Percentiles rank a stretch among this genome's conserved stretches.
phyloP scores from a whole-genome alignment of 1,139 yeast species.

The Waltiozyma sp. region DNA sequence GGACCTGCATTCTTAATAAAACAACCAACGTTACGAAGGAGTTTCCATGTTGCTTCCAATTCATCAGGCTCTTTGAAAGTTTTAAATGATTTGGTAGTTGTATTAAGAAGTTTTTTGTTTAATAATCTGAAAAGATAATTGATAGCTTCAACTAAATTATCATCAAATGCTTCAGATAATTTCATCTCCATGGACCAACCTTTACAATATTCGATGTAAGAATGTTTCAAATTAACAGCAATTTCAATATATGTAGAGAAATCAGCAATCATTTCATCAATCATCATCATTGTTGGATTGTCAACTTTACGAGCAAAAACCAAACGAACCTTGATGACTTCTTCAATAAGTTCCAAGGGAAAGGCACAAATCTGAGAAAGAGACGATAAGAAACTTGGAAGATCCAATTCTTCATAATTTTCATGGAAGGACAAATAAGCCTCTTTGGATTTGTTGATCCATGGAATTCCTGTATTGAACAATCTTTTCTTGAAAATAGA shows the following conservation, averaged over 20 bases:
- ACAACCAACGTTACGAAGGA: conserved; percentile 61
- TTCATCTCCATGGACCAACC: conserved; percentile 70
- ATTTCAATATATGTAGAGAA: conserved; percentile 67
- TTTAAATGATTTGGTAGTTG: conserved; percentile 62
- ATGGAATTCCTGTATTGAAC: conserved; percentile 28
- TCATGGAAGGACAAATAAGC: conserved; percentile 56
- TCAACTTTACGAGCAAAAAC: conserved; percentile 68
- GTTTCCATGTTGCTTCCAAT: conserved; percentile 67
- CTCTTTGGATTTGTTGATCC: conserved; percentile 67
- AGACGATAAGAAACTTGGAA: conserved; percentile 66
- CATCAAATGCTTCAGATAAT: conserved; percentile 62
- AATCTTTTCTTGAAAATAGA: conserved; percentile 44
- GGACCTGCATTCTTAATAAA: conserved; percentile 77
- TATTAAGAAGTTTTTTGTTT: conserved; percentile 67
- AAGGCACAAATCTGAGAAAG: conserved; percentile 57
- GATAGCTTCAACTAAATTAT: conserved; percentile 63
- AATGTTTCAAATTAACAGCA: conserved; percentile 67
- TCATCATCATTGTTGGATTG: conserved; percentile 91
- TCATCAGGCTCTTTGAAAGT: conserved; percentile 91
- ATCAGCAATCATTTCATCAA: conserved; percentile 88
- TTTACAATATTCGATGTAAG: conserved; percentile 57
- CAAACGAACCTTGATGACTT: conserved; percentile 65
- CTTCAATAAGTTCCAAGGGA: conserved; percentile 74
- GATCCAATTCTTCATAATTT: conserved; percentile 53
- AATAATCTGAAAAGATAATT: conserved; percentile 60